Percentiles rank a stretch among this genome's conserved stretches.
These are phyloP conservation scores for Hippophae tibetana DNA, from an alignment of 306 rosid species.

Conservation along the genomic window DNA sequence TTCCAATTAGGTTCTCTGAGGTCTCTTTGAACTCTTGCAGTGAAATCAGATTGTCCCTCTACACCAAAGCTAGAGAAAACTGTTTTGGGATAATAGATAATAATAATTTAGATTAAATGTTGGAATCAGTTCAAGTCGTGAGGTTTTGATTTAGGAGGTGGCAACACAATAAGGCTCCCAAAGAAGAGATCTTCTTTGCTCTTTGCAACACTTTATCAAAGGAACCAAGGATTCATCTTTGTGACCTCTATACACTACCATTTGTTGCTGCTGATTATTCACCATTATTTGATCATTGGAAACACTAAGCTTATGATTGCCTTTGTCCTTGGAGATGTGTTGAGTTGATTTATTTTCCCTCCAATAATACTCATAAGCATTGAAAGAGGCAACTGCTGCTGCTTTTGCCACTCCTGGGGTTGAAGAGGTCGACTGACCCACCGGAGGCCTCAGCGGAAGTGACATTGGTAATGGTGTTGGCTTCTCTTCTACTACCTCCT, in stretches of 20 bases:
- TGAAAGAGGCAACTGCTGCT: slow-evolving; percentile 32
- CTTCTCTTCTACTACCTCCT: slow-evolving; percentile 9
- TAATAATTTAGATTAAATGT: slow-evolving; percentile 20
- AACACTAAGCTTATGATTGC: slow-evolving; percentile 12
- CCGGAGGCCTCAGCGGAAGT: slow-evolving; percentile 49
- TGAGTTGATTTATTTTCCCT: slow-evolving; percentile 23
- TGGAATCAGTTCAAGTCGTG: background rate
- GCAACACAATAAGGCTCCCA: slow-evolving; percentile 85
- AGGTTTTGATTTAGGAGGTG: slow-evolving; percentile 40
- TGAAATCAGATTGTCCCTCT: too few species aligned
- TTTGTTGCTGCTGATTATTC: slow-evolving; percentile 26
- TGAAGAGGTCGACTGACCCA: slow-evolving; percentile 31
- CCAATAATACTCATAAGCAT: slow-evolving; percentile 69
- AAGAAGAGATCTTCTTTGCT: slow-evolving; percentile 53
- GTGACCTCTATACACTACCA: slow-evolving; percentile 47
- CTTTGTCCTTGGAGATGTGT: slow-evolving; percentile 3
- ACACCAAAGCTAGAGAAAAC: background rate
- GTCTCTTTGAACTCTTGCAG: too few species aligned
- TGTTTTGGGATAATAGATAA: slow-evolving; percentile 24
- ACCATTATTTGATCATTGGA: slow-evolving; percentile 18
- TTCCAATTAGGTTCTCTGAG: too few species aligned
- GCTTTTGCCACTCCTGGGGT: slow-evolving; percentile 8
- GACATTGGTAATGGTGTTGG: slow-evolving; percentile 31
- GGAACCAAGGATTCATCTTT: slow-evolving; percentile 56
- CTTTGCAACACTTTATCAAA: slow-evolving; percentile 58